Evolutionary conservation across 176 grass and related monocot species (phyloP).

Genomic region (Microstegium vimineum): DNA sequence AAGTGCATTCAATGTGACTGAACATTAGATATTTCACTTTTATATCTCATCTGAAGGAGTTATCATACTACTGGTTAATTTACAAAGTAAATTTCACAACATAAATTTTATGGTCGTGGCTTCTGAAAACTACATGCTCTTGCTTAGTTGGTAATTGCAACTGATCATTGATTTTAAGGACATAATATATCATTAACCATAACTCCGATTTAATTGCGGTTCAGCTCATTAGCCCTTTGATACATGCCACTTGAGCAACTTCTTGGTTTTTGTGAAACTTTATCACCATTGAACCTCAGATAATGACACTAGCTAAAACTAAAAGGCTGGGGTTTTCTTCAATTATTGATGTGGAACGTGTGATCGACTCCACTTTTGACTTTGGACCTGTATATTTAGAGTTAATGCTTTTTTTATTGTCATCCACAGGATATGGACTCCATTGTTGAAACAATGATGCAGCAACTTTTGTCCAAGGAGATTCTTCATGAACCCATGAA

Average conservation of each 20-base stretch:
- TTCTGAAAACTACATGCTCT: background rate
- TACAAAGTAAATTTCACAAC: background rate
- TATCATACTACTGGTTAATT: background rate
- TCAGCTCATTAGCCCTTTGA: background rate
- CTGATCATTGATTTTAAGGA: background rate
- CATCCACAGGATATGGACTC: conserved; percentile 78
- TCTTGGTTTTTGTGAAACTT: background rate
- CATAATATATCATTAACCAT: background rate
- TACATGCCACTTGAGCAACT: background rate
- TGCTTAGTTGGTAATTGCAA: background rate
- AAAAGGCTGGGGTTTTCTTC: background rate
- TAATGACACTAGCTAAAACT: background rate
- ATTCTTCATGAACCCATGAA: conserved; percentile 98
- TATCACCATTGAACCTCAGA: background rate
- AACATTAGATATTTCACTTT: background rate
- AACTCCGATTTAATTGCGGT: background rate
- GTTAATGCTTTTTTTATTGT: conserved; percentile 11
- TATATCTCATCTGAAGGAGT: background rate
- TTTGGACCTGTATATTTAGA: background rate
- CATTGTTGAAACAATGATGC: conserved; percentile 98
- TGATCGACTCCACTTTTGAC: background rate
- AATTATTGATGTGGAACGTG: background rate
- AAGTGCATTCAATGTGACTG: background rate
- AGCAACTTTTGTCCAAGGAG: conserved; percentile 91
- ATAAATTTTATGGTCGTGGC: background rate